Evolutionary conservation across 164 flowering plant species (phyloP), one percentile per base, ranked within the genome.

Genomic region (Houttuynia cordata): DNA sequence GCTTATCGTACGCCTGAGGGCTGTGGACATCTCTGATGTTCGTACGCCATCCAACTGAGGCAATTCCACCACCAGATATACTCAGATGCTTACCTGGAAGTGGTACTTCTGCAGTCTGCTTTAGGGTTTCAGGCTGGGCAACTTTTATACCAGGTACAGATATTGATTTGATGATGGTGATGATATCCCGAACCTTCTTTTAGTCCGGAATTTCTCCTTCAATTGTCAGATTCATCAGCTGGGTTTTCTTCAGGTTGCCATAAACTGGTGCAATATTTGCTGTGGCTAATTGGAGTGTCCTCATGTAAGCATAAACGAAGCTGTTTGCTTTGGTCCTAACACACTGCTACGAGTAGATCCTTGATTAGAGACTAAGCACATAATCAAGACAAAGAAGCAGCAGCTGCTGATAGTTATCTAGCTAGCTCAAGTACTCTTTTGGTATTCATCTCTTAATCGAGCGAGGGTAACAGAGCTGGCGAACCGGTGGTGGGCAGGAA

Each of bases 401-500:
- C 37, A 30, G 37, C 6, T 2, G 37, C 37, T 41, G 13, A 41
- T 9, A 41, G 45, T 13, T 41, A 13, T 8, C 13, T 13, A 41
- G 13, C 10, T 1, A 8, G 10, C 10, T 41, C 8, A 13, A 9
- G 4, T 21, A 45, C 21, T 13, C 18, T 19, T 10, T 39, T 4
- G 25, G 40, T 8, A 17, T 50, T 58, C 10, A 8, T 12, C 45
- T 58, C 24, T 30, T 54, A 20, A 41, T 56, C 55, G 10, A 62
- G 13, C 23, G n/a, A n/a, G n/a, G 59, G 57, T 50, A 70, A 56
- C 61, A 70, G 59, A 64, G 1, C 79, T 84, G 90, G 84, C 88
- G 47, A 84, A 84, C 69, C 76, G 83, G 42, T 88, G 93, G 96
- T 88, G 96, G 96, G 78, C 80, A 7, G 91, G 83, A 34, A 83